Evolutionary conservation across 129 eudicot genomes (phyloP).

Genomic region (Pittosporum tobira): DNA sequence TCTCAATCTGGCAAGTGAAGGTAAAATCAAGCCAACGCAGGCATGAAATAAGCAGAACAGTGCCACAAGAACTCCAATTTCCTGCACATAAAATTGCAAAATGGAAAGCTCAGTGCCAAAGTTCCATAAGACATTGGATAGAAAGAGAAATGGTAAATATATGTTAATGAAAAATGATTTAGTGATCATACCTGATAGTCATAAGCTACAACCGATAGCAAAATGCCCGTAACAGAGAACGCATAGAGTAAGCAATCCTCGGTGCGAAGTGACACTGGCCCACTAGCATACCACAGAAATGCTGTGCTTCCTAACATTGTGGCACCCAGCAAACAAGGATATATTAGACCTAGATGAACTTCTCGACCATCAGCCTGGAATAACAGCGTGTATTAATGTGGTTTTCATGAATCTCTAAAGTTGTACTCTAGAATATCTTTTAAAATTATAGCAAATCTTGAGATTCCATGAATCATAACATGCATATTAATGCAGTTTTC

Average conservation of each 20-base stretch:
- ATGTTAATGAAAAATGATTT: neutral
- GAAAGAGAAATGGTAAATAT: neutral
- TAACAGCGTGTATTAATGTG: neutral
- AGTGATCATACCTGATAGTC: slow-evolving; percentile 72
- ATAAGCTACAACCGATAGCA: slow-evolving; percentile 68
- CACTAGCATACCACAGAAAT: slow-evolving; percentile 71
- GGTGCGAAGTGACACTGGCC: slow-evolving; percentile 51
- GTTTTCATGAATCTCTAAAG: too few species aligned
- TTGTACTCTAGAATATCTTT: too few species aligned
- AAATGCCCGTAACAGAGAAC: slow-evolving; percentile 46
- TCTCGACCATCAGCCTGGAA: slow-evolving; percentile 96
- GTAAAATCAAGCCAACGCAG: slow-evolving; percentile 67
- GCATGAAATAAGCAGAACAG: slow-evolving; percentile 81
- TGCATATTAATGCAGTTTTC: too few species aligned
- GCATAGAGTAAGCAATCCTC: slow-evolving; percentile 72
- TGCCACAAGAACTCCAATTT: slow-evolving; percentile 65
- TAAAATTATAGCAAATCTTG: too few species aligned
- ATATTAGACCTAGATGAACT: slow-evolving; percentile 65
- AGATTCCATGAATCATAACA: too few species aligned
- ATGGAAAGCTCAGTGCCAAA: neutral
- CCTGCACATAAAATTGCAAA: slow-evolving; percentile 38
- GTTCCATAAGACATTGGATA: neutral
- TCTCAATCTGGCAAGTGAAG: slow-evolving; percentile 89
- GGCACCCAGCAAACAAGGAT: slow-evolving; percentile 85
- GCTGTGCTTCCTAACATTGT: slow-evolving; percentile 86